Evolutionary conservation across 768 basidiomycete species (phyloP).

Genomic region (Boletus fagicola): DNA sequence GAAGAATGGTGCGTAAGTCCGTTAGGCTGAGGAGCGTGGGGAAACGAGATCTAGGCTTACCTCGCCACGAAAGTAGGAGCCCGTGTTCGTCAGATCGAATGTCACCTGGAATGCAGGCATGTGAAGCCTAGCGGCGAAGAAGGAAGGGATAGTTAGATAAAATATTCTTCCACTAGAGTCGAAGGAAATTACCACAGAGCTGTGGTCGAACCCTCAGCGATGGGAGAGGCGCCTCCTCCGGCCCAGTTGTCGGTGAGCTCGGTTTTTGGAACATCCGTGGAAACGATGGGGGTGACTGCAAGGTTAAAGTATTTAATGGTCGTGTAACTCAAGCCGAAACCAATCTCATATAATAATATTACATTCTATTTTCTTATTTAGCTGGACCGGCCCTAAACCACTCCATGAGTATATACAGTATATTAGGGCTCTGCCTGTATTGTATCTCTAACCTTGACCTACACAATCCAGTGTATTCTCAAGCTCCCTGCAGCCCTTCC

Average conservation of each 20-base stretch:
- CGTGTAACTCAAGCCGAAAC: constrained; percentile 87
- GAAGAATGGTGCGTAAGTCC: background rate
- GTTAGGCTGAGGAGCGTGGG: background rate
- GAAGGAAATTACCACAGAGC: constrained; percentile 52
- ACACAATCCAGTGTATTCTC: too few species aligned
- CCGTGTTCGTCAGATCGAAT: constrained; percentile 68
- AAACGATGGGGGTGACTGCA: constrained; percentile 41
- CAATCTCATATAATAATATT: constrained; percentile 93
- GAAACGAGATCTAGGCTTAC: constrained; percentile 35
- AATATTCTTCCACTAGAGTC: too few species aligned
- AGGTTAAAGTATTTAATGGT: constrained; percentile 70
- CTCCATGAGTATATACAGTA: too few species aligned
- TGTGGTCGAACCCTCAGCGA: constrained; percentile 55
- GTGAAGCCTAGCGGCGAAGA: constrained; percentile 49
- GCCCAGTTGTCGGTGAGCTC: constrained; percentile 53
- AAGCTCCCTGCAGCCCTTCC: too few species aligned
- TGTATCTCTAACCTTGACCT: too few species aligned
- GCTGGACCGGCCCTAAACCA: too few species aligned
- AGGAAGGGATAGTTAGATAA: background rate
- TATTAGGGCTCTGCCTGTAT: too few species aligned
- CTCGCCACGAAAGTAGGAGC: constrained; percentile 60
- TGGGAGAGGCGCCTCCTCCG: constrained; percentile 52
- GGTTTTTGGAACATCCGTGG: constrained; percentile 30
- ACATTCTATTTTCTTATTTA: too few species aligned
- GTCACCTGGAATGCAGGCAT: constrained; percentile 59